phyloP scores from a whole-genome alignment of 345 rosid species.

The Raphanus sativus region DNA sequence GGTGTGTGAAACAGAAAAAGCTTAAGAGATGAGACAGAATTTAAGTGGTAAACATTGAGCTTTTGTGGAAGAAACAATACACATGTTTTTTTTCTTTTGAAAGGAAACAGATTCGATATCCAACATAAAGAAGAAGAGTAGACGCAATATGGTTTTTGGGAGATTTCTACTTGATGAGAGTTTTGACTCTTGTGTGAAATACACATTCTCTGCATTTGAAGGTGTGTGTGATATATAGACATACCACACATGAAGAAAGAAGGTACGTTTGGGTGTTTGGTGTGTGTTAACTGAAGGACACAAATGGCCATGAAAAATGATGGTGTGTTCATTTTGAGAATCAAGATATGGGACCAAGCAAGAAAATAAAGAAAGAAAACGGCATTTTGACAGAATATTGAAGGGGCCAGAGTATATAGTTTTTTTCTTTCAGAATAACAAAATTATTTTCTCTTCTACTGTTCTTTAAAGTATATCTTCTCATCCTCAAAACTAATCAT shows the following conservation, averaged over 20 bases:
- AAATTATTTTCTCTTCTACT: not conserved
- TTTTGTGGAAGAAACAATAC: constrained; percentile 39
- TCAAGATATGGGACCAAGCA: constrained; percentile 52
- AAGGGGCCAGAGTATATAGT: constrained; percentile 32
- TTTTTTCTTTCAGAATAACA: not conserved
- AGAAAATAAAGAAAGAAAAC: constrained; percentile 21
- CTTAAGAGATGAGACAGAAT: constrained; percentile 25
- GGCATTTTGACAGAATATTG: constrained; percentile 38
- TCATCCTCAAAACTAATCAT: constrained; percentile 29
- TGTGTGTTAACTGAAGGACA: constrained; percentile 45
- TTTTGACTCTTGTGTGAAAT: constrained; percentile 46
- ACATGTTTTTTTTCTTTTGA: constrained; percentile 23
- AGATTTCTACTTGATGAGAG: constrained; percentile 39
- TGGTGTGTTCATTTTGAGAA: constrained; percentile 60
- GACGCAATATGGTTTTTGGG: constrained; percentile 23
- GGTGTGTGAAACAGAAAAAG: constrained; percentile 5
- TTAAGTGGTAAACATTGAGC: constrained; percentile 71
- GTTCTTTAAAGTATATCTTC: constrained; percentile 9
- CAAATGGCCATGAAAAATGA: constrained; percentile 40
- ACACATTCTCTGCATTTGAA: constrained; percentile 60
- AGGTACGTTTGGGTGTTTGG: constrained; percentile 30
- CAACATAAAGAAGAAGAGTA: constrained; percentile 23
- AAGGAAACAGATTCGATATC: constrained; percentile 17
- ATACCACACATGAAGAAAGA: constrained; percentile 3
- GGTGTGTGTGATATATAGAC: constrained; percentile 52